Evolutionary conservation across 108 stramenopile species (phyloP).

Genomic region (Aureococcus anophagefferens): DNA sequence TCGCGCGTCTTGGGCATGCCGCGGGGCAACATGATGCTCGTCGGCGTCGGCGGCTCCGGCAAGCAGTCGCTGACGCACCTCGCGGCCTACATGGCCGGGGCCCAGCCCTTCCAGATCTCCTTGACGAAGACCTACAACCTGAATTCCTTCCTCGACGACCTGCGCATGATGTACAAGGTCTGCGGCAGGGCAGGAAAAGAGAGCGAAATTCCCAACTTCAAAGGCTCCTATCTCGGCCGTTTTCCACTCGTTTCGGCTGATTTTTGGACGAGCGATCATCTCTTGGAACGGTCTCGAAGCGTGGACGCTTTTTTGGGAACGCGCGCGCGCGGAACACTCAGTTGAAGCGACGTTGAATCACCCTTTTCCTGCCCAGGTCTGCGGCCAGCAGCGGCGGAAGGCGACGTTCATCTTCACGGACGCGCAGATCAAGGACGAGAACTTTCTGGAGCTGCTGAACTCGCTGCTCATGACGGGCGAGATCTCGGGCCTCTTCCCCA

Average conservation of each 20-base stretch:
- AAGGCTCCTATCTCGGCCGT: too few species aligned
- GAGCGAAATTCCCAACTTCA: too few species aligned
- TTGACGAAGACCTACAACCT: constrained; percentile 38
- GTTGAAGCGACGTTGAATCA: too few species aligned
- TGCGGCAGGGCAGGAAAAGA: neutral
- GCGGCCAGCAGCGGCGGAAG: constrained; percentile 33
- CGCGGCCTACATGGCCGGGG: constrained; percentile 32
- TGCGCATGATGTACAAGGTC: constrained; percentile 21
- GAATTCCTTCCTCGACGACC: constrained; percentile 28
- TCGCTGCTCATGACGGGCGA: constrained; percentile 37
- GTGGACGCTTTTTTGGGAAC: too few species aligned
- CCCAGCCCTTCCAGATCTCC: constrained; percentile 30
- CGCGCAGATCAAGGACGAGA: constrained; percentile 38
- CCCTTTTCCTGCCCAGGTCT: too few species aligned
- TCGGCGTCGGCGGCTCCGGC: constrained; percentile 43
- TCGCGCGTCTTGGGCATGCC: constrained; percentile 30
- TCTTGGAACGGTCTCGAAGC: too few species aligned
- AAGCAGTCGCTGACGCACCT: constrained; percentile 32
- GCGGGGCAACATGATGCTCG: constrained; percentile 33
- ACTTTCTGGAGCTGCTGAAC: constrained; percentile 41
- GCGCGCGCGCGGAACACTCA: too few species aligned
- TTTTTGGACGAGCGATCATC: too few species aligned
- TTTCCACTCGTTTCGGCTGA: too few species aligned
- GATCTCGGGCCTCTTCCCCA: constrained; percentile 34
- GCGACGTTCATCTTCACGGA: constrained; percentile 38